A percentile compares a stretch with the other conserved stretches of the same genome.
These are phyloP conservation scores for Pseudogymnoascus sp. DNA, from an alignment of 2,329 filamentous ascomycete species.

Conservation along the genomic window DNA sequence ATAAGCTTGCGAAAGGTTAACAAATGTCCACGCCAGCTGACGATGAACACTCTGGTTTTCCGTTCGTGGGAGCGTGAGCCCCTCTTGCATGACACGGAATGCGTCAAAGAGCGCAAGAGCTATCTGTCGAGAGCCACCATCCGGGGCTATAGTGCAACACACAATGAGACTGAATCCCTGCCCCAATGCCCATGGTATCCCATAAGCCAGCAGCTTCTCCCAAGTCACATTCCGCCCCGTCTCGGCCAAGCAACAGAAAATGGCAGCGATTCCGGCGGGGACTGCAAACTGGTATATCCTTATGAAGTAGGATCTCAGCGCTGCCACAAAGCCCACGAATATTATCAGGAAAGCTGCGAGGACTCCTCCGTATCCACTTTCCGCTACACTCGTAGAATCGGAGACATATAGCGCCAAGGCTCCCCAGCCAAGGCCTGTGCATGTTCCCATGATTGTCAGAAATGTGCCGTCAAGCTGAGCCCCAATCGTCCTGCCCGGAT, in stretches of 20 bases:
- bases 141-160: constrained; percentile 42
- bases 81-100: constrained; percentile 38
- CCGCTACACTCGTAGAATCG: constrained; percentile 39
- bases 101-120: constrained; percentile 40
- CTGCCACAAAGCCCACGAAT: constrained; percentile 44
- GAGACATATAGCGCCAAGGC: constrained; percentile 46
- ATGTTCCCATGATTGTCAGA: constrained; percentile 45
- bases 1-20: constrained; percentile 47
- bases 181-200: constrained; percentile 47
- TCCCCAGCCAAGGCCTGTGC: constrained; percentile 47
- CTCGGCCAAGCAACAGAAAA: constrained; percentile 45
- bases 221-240: constrained; percentile 39
- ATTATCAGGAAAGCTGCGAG: constrained; percentile 47
- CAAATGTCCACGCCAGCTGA: constrained; percentile 42
- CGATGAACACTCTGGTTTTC: constrained; percentile 33
- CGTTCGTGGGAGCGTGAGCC: constrained; percentile 32
- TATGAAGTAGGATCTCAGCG: constrained; percentile 47
- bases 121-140: constrained; percentile 46
- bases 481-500: constrained; percentile 47
- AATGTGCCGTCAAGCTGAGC: constrained; percentile 49
- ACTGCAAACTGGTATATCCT: constrained; percentile 48
- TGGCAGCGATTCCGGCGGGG: constrained; percentile 47
- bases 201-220: constrained; percentile 44
- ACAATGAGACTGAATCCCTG: constrained; percentile 44
- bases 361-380: constrained; percentile 44